These are phyloP conservation scores for Trichophyton schoenleinii DNA, from an alignment of 2,329 filamentous ascomycete species.

Conservation along the genomic window DNA sequence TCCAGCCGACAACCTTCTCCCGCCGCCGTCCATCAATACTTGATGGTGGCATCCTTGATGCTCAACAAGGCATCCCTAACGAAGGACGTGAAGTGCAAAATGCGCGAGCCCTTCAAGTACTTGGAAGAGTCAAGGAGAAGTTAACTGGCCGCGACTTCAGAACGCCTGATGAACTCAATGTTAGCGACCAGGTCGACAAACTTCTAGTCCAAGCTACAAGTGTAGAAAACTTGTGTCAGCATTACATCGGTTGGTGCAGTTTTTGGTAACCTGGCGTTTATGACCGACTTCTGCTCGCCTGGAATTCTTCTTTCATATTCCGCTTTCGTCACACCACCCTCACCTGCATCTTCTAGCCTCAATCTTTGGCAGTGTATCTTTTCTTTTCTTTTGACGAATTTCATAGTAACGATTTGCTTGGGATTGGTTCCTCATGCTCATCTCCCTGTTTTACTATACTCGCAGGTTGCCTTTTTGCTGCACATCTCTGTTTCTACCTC, in stretches of 20 bases:
- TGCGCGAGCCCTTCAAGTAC: conserved; percentile 77
- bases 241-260: conserved; percentile 98
- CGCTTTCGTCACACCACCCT: not conserved
- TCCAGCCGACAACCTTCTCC: conserved; percentile 52
- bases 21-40: conserved; percentile 59
- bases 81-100: conserved; percentile 69
- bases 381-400: not conserved
- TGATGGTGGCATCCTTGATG: conserved; percentile 40
- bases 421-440: not conserved
- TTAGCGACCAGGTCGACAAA: conserved; percentile 84
- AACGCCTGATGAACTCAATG: conserved; percentile 66
- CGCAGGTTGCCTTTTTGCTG: no score
- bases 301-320: not conserved
- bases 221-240: conserved; percentile 93
- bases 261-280: conserved; percentile 58
- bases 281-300: not conserved
- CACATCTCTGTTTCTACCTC: not conserved
- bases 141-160: conserved; percentile 89
- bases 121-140: conserved; percentile 88
- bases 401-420: conserved; percentile 3
- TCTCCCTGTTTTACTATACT: not conserved
- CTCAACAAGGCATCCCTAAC: conserved; percentile 28
- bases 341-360: not conserved
- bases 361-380: not conserved
- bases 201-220: conserved; percentile 91